Conservation (phyloP, 2,329 filamentous ascomycete genomes). For the Apiospora malaysiana region DNA sequence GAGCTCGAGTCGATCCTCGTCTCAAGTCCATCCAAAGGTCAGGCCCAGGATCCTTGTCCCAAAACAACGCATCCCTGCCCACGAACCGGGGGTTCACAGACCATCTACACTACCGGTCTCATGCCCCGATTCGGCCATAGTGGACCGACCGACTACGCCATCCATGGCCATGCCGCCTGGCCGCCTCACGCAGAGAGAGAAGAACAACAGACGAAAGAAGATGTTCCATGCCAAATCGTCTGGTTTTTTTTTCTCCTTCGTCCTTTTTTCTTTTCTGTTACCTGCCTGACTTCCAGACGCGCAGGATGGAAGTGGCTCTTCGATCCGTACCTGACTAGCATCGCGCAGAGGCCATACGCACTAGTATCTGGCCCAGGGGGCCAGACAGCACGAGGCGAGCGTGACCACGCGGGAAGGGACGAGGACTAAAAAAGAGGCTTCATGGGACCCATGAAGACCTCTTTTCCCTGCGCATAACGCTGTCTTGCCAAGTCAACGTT, state of each 20-base stretch:
- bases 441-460: conserved; percentile 7
- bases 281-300: not conserved
- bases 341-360: not conserved
- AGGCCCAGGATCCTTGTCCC: conserved; percentile 40
- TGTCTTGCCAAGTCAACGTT: conserved; percentile 19
- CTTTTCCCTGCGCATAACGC: conserved; percentile 12
- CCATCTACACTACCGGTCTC: conserved; percentile 39
- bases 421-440: conserved; percentile 9
- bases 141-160: conserved; percentile 34
- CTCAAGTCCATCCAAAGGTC: conserved; percentile 48
- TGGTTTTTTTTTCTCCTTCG: not conserved
- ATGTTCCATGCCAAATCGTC: not conserved
- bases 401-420: conserved; percentile 4
- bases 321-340: conserved; percentile 8
- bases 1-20: conserved; percentile 48
- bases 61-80: conserved; percentile 36
- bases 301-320: not conserved
- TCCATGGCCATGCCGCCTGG: conserved; percentile 28
- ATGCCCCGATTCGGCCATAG: conserved; percentile 39
- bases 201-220: conserved; percentile 27
- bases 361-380: conserved; percentile 12
- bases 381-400: not conserved
- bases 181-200: conserved; percentile 1
- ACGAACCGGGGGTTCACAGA: conserved; percentile 35
- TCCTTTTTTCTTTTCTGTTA: too few species aligned